Evolutionary conservation across 805 yeast species (phyloP).

Genomic region (Candida fluviatilis): DNA sequence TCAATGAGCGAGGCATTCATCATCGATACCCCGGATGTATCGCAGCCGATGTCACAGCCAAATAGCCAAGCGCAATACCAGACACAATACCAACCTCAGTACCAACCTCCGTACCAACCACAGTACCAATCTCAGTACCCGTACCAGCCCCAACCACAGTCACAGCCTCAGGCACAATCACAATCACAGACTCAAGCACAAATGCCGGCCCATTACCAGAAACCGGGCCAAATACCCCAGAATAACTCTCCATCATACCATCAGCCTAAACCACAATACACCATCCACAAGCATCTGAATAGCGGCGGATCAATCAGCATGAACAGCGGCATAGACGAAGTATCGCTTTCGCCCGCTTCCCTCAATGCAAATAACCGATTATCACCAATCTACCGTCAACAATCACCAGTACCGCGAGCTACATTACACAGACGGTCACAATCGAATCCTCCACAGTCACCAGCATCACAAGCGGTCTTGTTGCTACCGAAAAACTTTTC

Average conservation of each 20-base stretch:
- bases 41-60: not conserved
- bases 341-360: slow-evolving; percentile 22
- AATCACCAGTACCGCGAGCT: slow-evolving; percentile 15
- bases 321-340: slow-evolving; percentile 15
- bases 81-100: not conserved
- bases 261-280: slow-evolving; percentile 32
- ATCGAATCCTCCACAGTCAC: slow-evolving; percentile 24
- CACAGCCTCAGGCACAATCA: not conserved
- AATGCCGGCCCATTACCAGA: slow-evolving; percentile 3
- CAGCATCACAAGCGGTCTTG: slow-evolving; percentile 40
- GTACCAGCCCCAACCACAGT: not conserved
- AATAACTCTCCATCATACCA: slow-evolving; percentile 2
- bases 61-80: not conserved
- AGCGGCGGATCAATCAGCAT: slow-evolving; percentile 3
- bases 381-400: slow-evolving; percentile 5
- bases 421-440: slow-evolving; percentile 26
- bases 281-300: not conserved
- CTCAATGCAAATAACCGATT: not conserved
- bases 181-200: slow-evolving; percentile 1
- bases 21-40: slow-evolving; percentile 42
- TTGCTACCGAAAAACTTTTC: slow-evolving; percentile 48
- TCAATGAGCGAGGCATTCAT: slow-evolving; percentile 58
- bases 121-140: slow-evolving; percentile 1
- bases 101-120: not conserved
- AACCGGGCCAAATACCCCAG: not conserved